Percentiles rank a stretch among this genome's conserved stretches.
Evolutionary conservation across 1,284 basidiomycete species (phyloP).

Genomic region (Malassezia restricta): DNA sequence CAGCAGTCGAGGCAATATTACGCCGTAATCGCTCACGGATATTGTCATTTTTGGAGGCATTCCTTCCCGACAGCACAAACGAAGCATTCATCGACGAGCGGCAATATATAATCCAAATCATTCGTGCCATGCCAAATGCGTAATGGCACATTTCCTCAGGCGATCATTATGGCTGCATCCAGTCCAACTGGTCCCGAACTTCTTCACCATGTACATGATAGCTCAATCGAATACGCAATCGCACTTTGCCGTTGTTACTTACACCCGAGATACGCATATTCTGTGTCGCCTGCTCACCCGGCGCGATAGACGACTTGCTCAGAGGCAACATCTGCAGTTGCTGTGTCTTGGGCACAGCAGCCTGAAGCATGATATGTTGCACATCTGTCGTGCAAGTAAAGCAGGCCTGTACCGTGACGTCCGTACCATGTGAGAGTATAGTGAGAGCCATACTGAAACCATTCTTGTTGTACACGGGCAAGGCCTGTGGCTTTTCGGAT

Average conservation of each 20-base stretch:
- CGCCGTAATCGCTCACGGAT: slow-evolving; percentile 87
- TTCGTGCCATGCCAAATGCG: slow-evolving; percentile 17
- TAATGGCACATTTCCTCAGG: not conserved
- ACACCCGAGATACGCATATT: slow-evolving; percentile 63
- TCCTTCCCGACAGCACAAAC: slow-evolving; percentile 90
- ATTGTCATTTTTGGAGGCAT: slow-evolving; percentile 72
- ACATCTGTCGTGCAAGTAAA: slow-evolving; percentile 60
- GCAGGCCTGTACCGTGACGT: slow-evolving; percentile 76
- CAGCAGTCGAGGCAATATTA: slow-evolving; percentile 81
- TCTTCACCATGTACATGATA: slow-evolving; percentile 56
- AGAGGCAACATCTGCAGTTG: slow-evolving; percentile 97
- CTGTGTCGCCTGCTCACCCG: slow-evolving; percentile 77
- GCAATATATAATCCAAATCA: slow-evolving; percentile 43
- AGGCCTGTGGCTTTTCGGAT: slow-evolving; percentile 52
- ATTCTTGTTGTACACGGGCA: slow-evolving; percentile 75
- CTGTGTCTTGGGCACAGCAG: slow-evolving; percentile 94
- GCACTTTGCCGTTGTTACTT: slow-evolving; percentile 58
- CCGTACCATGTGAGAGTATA: slow-evolving; percentile 71
- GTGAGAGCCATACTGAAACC: slow-evolving; percentile 69
- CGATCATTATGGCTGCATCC: slow-evolving; percentile 16
- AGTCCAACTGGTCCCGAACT: slow-evolving; percentile 87
- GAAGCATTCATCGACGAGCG: slow-evolving; percentile 46
- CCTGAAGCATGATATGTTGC: slow-evolving; percentile 60
- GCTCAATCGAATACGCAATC: slow-evolving; percentile 72
- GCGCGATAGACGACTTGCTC: slow-evolving; percentile 66